These are phyloP conservation scores for Populus hybrid DNA, from an alignment of 441 rosid species.

Conservation along the genomic window DNA sequence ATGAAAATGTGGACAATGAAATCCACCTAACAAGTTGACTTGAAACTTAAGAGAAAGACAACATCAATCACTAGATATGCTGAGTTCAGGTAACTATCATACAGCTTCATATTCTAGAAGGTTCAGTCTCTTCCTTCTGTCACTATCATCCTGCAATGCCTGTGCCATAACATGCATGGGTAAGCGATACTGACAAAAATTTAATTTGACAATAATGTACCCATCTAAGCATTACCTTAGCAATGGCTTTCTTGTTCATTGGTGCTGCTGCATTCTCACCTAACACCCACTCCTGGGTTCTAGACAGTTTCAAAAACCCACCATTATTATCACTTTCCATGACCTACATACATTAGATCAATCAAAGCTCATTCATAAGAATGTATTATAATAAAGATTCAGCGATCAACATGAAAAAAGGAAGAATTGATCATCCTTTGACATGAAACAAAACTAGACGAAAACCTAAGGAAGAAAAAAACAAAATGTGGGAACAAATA, in stretches of 20 bases:
- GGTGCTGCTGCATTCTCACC: constrained; percentile 74
- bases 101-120: constrained; percentile 90
- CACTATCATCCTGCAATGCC: constrained; percentile 72
- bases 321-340: constrained; percentile 37
- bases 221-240: constrained; percentile 46
- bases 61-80: constrained; percentile 8
- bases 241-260: constrained; percentile 57
- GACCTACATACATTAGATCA: constrained; percentile 28
- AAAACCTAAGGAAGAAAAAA: background rate
- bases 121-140: constrained; percentile 80
- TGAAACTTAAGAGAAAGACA: background rate
- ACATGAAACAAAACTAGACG: background rate
- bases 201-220: background rate
- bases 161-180: constrained; percentile 26
- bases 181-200: constrained; percentile 8
- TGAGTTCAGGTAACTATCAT: constrained; percentile 40
- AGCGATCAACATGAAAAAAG: background rate
- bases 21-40: background rate
- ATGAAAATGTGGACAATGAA: background rate
- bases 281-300: constrained; percentile 65
- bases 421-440: background rate
- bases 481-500: background rate
- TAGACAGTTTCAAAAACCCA: constrained; percentile 80
- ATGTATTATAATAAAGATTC: background rate
- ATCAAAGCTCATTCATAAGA: background rate